A percentile compares a stretch with the other conserved stretches of the same genome.
phyloP scores from a whole-genome alignment of 2,329 filamentous ascomycete genomes.

The Hortaea werneckii region DNA sequence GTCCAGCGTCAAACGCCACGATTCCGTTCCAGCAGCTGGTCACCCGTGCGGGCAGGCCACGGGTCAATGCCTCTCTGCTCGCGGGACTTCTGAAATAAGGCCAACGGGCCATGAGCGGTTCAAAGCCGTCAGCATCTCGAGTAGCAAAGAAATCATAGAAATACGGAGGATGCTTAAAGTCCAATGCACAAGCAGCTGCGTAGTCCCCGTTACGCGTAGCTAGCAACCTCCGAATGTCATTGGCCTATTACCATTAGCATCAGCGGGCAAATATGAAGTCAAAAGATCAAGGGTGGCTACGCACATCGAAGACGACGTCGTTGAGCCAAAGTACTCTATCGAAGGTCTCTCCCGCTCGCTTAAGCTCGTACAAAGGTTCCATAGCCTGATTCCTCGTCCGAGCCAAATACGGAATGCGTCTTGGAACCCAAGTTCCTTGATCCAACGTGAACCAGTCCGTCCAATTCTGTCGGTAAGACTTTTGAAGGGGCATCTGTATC shows the following conservation, averaged over 20 bases:
- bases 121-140: constrained; percentile 43
- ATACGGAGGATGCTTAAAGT: constrained; percentile 54
- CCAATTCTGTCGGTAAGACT: constrained; percentile 5
- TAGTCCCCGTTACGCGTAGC: constrained; percentile 49
- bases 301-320: constrained; percentile 52
- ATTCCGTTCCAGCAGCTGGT: constrained; percentile 56
- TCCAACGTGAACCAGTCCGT: constrained; percentile 7
- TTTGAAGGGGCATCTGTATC: constrained; percentile 45
- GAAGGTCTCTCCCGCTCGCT: constrained; percentile 41
- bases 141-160: constrained; percentile 69
- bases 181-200: constrained; percentile 52
- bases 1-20: constrained; percentile 41
- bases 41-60: constrained; percentile 46
- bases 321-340: constrained; percentile 54
- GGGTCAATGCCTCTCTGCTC: constrained; percentile 46
- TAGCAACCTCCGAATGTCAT: constrained; percentile 47
- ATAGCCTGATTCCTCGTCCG: constrained; percentile 54
- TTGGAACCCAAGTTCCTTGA: constrained; percentile 42
- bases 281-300: constrained; percentile 10
- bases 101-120: constrained; percentile 46
- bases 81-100: constrained; percentile 45
- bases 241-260: constrained; percentile 28
- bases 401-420: constrained; percentile 61
- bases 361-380: constrained; percentile 45
- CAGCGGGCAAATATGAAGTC: not conserved